Evolutionary conservation across 1,284 basidiomycete species (phyloP).

Genomic region (Blastosporella zonata): DNA sequence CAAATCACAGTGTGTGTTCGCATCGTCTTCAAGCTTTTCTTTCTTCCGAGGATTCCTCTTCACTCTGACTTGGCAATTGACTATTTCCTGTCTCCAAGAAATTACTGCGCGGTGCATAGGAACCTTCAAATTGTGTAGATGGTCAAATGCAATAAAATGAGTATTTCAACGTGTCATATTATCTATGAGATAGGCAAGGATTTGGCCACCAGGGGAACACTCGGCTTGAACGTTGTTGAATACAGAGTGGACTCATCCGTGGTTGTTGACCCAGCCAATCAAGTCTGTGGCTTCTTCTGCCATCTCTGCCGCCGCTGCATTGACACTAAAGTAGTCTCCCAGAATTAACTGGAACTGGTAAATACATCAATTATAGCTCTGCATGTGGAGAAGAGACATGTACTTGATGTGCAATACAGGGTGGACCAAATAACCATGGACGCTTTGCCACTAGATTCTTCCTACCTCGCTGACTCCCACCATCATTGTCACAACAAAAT

Average conservation of each 20-base stretch:
- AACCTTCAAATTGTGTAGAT: constrained; percentile 20
- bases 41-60: constrained; percentile 22
- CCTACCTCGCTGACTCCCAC: constrained; percentile 5
- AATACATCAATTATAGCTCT: no score
- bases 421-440: not conserved
- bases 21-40: constrained; percentile 18
- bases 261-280: constrained; percentile 24
- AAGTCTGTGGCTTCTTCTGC: constrained; percentile 22
- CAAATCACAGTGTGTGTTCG: constrained; percentile 14
- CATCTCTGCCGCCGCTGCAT: constrained; percentile 17
- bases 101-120: constrained; percentile 21
- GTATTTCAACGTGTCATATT: constrained; percentile 29
- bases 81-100: constrained; percentile 20
- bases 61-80: constrained; percentile 24
- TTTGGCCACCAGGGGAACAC: constrained; percentile 16
- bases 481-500: constrained; percentile 17
- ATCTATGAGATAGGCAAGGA: constrained; percentile 24
- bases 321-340: constrained; percentile 25
- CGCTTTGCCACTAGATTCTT: not conserved
- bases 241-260: constrained; percentile 23
- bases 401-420: not conserved
- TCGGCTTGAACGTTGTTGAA: constrained; percentile 22
- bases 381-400: not conserved
- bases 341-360: constrained; percentile 26
- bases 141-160: constrained; percentile 25